Conservation (phyloP, 1,284 basidiomycete species). For the Sanghuangporus baumii region DNA sequence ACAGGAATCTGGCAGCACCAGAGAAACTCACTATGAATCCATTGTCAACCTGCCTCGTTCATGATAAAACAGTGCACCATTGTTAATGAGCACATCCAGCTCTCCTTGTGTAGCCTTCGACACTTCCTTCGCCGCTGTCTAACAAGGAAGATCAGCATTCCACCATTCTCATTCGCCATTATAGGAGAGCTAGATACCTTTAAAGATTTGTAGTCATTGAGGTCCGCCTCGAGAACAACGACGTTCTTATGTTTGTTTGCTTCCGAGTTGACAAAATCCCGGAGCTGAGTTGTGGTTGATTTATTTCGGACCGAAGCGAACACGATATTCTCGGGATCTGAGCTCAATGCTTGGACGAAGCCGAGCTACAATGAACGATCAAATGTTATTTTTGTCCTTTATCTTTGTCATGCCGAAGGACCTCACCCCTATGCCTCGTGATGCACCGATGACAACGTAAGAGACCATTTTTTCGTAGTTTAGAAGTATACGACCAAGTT, state of each 20-base stretch:
- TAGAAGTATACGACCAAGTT: too few relatives aligned
- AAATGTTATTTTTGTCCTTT: background rate
- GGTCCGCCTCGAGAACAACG: conserved; percentile 29
- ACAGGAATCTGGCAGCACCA: background rate
- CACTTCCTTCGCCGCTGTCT: background rate
- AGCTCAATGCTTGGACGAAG: conserved; percentile 28
- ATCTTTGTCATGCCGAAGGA: background rate
- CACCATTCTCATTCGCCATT: background rate
- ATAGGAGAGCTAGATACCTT: conserved; percentile 19
- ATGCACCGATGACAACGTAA: conserved; percentile 29
- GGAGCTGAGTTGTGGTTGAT: conserved; percentile 20
- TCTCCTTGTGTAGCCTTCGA: conserved; percentile 20
- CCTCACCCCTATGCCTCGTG: conserved; percentile 28
- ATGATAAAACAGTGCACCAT: conserved; percentile 23
- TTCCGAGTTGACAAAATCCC: conserved; percentile 13
- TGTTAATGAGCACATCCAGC: conserved; percentile 31
- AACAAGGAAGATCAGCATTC: background rate
- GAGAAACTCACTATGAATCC: conserved; percentile 19
- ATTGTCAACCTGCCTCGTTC: conserved; percentile 16
- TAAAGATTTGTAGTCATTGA: conserved; percentile 25
- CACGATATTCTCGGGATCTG: conserved; percentile 25
- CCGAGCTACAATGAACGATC: conserved; percentile 24
- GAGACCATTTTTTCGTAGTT: conserved; percentile 23
- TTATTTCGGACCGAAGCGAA: conserved; percentile 30
- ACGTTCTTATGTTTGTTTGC: conserved; percentile 23